Evolutionary conservation across 768 basidiomycete species (phyloP), one percentile per base, ranked within the genome.

Genomic region (Hericium alpestre): DNA sequence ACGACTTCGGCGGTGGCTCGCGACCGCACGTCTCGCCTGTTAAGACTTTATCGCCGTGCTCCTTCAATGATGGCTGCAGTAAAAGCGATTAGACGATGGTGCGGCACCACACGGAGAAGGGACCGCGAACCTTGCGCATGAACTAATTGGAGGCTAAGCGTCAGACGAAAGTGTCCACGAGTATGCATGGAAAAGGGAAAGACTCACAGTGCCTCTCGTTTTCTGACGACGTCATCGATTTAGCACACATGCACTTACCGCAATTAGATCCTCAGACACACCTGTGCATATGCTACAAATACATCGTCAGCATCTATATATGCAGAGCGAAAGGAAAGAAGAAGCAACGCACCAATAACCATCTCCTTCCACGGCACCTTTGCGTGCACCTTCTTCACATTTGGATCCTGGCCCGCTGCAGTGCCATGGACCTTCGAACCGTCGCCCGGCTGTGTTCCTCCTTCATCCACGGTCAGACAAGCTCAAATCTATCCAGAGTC

Each of bases 361-460:
- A 72, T 74, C 49, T 84, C 81, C 65, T 81, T 83, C 71, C 83
- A 84, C 13, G 81, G 73, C 32, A 77, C 73, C 53, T 72, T 68
- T 37, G 56, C 67, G 52, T 58, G 62, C 12, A 65, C 57, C 41
- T 64, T 51, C 15, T 64, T 69, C 50, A 68, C 63, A 20, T 66
- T 65, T 54, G 61, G 38, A 20, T 60, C 66, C 20, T 62, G 9
- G 16, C 15, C 43, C n/a, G 43, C 2, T 2, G 43, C n/a, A n/a
- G 43, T n/a, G 3, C 15, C 64, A 49, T 64, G 70, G 2, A 73
- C 67, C 39, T 69, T 66, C 1, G 56, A 49, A 18, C 73, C 73
- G 54, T 72, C 71, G n/a, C 65, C 72, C 11, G 74, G 71, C 38
- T 65, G 61, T 0, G 70, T 65, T 1, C 73, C 71, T 27, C 63